These are phyloP conservation scores for Acacia acuminata DNA, from an alignment of 306 rosid genomes.

Conservation along the genomic window DNA sequence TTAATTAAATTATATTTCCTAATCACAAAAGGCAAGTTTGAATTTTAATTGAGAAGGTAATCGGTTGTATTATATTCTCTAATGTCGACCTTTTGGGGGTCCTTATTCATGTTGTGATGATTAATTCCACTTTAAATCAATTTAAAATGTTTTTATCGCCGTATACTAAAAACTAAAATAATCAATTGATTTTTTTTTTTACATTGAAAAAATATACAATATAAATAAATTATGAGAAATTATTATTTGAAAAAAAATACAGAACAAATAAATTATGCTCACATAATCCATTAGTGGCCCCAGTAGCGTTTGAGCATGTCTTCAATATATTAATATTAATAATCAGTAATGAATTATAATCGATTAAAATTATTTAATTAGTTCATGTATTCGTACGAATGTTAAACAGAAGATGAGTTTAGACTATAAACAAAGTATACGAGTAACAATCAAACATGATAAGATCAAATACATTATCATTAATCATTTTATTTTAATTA, in stretches of 20 bases:
- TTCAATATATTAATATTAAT: not conserved
- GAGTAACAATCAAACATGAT: not conserved
- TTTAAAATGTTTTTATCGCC: not conserved
- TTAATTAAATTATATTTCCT: not conserved
- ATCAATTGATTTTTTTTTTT: not conserved
- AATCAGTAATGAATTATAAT: not conserved
- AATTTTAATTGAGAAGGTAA: not conserved
- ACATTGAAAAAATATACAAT: not conserved
- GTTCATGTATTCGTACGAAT: not conserved
- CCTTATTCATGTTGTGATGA: not conserved
- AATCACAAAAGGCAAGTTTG: not conserved
- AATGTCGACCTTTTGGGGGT: constrained; percentile 1
- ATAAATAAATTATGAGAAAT: not conserved
- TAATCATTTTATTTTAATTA: not conserved
- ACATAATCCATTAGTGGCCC: not conserved
- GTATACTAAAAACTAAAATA: not conserved
- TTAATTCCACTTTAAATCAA: not conserved
- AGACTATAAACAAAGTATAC: not conserved
- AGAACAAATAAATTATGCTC: not conserved
- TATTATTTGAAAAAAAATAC: not conserved
- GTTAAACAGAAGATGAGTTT: not conserved
- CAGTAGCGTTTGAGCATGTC: constrained; percentile 6
- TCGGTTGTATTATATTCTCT: not conserved
- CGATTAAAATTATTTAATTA: not conserved
- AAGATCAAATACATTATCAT: not conserved